Evolutionary conservation across 352 stramenopile species (phyloP).

Genomic region (Globisporangium canariense): DNA sequence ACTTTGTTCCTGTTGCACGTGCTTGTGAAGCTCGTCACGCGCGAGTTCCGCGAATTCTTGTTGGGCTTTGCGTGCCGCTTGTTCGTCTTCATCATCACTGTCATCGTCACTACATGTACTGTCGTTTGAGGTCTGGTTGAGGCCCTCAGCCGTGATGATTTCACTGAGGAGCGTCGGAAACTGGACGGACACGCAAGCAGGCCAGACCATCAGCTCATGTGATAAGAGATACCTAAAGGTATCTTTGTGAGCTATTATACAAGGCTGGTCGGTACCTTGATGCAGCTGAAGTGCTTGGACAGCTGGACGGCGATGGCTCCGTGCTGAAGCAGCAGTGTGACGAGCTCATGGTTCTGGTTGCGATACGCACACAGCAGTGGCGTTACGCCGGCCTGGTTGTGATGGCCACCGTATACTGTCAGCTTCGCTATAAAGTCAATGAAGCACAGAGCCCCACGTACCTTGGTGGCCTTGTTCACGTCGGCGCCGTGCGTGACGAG

Average conservation of each 20-base stretch:
- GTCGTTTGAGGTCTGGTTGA: background rate
- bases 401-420: background rate
- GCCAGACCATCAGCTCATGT: background rate
- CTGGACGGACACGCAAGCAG: background rate
- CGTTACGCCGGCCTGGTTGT: conserved; percentile 29
- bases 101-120: background rate
- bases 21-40: conserved; percentile 17
- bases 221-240: no score
- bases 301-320: conserved; percentile 35
- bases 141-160: conserved; percentile 1
- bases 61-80: background rate
- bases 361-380: conserved; percentile 56
- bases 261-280: conserved; percentile 27
- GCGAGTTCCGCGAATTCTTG: conserved; percentile 18
- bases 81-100: background rate
- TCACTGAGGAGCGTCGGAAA: conserved; percentile 21
- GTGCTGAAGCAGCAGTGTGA: conserved; percentile 44
- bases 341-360: conserved; percentile 43
- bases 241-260: background rate
- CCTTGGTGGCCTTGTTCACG: conserved; percentile 51
- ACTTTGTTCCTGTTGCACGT: conserved; percentile 26
- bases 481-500: conserved; percentile 52
- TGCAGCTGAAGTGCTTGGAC: conserved; percentile 25
- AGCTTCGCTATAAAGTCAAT: background rate
- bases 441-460: background rate